Evolutionary conservation across 441 rosid species (phyloP).

Genomic region (Dalechampia spathulata): DNA sequence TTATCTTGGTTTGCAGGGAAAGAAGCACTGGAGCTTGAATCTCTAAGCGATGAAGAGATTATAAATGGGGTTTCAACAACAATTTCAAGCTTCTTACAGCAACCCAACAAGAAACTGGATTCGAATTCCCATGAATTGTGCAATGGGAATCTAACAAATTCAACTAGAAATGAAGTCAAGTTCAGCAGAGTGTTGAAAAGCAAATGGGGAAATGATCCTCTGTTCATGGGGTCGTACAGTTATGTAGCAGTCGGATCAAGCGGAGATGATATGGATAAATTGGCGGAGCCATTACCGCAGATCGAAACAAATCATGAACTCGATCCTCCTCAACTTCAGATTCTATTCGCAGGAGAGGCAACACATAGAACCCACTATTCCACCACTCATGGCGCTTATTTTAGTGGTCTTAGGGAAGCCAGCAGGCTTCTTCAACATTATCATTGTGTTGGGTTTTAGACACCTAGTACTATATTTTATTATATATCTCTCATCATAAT

Average conservation of each 20-base stretch:
- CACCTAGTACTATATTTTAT: slow-evolving; percentile 10
- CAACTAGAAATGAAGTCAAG: slow-evolving; percentile 21
- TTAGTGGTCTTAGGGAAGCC: slow-evolving; percentile 97
- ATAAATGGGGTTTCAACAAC: slow-evolving; percentile 56
- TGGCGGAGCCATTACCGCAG: slow-evolving; percentile 88
- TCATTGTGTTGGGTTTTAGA: slow-evolving; percentile 41
- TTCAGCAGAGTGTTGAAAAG: slow-evolving; percentile 57
- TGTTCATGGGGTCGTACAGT: slow-evolving; percentile 85
- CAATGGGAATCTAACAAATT: slow-evolving; percentile 30
- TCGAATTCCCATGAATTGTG: slow-evolving; percentile 16
- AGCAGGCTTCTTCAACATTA: slow-evolving; percentile 89
- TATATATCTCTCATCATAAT: not conserved
- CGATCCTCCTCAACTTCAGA: slow-evolving; percentile 40
- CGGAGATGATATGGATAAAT: slow-evolving; percentile 71
- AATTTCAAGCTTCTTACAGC: slow-evolving; percentile 35
- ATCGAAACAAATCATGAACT: slow-evolving; percentile 9
- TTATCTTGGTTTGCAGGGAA: slow-evolving; percentile 94
- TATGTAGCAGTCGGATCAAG: slow-evolving; percentile 83
- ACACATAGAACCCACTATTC: slow-evolving; percentile 98
- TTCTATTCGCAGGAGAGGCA: slow-evolving; percentile 96
- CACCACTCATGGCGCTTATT: slow-evolving; percentile 95
- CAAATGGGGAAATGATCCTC: slow-evolving; percentile 86
- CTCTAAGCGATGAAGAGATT: slow-evolving; percentile 62
- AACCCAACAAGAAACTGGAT: slow-evolving; percentile 23
- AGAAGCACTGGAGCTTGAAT: slow-evolving; percentile 84